phyloP scores from a whole-genome alignment of 208 protist genomes.

The Leishmania aethiopica region DNA sequence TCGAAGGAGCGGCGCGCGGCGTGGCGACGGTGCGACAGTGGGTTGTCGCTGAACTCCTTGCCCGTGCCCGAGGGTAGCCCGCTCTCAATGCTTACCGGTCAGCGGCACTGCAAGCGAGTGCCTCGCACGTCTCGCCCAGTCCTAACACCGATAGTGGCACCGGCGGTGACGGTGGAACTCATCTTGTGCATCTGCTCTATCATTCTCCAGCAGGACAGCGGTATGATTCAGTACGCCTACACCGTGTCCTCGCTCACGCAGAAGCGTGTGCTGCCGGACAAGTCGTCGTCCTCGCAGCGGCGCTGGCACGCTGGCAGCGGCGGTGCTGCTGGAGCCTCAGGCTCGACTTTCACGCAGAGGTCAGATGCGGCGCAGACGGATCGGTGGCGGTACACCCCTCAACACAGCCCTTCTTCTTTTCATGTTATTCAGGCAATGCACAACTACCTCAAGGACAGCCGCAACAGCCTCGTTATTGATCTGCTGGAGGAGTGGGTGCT shows the following conservation, averaged over 20 bases:
- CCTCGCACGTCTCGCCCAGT: neutral
- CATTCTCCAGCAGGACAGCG: conserved; percentile 56
- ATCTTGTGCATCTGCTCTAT: conserved; percentile 57
- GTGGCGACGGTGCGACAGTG: neutral
- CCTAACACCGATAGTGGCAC: conserved; percentile 28
- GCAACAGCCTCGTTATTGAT: conserved; percentile 32
- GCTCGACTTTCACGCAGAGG: conserved; percentile 9
- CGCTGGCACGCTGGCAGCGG: conserved; percentile 19
- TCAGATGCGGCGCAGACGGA: conserved; percentile 7
- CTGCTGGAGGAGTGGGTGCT: conserved; percentile 47
- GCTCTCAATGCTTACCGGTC: neutral
- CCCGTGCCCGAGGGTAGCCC: neutral
- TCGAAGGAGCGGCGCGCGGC: conserved; percentile 1
- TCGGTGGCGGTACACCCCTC: conserved; percentile 33
- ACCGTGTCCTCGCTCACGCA: conserved; percentile 59
- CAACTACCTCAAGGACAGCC: conserved; percentile 42
- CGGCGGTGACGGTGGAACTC: conserved; percentile 58
- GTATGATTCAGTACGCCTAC: conserved; percentile 57
- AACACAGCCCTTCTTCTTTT: conserved; percentile 45
- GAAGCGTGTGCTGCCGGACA: conserved; percentile 32
- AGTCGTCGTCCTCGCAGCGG: conserved; percentile 29
- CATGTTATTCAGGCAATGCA: conserved; percentile 47
- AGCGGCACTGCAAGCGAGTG: neutral
- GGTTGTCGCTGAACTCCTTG: neutral
- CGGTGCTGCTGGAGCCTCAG: neutral